Percentiles rank a stretch among this genome's conserved stretches.
These are phyloP conservation scores for Aspergillus neotritici DNA, from an alignment of 2,329 filamentous ascomycete genomes.

Conservation along the genomic window DNA sequence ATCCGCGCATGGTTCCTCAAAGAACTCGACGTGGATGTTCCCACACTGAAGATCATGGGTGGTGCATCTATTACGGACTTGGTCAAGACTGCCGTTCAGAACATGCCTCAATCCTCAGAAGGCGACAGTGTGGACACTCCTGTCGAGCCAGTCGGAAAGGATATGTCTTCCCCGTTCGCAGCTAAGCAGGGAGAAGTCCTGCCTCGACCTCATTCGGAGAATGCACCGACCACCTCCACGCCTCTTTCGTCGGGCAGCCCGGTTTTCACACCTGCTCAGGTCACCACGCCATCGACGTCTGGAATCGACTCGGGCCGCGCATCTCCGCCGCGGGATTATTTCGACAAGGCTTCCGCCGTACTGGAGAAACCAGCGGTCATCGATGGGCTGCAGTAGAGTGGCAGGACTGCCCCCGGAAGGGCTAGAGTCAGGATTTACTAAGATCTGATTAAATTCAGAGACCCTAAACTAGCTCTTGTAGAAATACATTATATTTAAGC, in stretches of 20 bases:
- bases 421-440: too few species aligned
- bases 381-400: slow-evolving; percentile 1
- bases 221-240: slow-evolving; percentile 1
- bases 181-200: background rate
- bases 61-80: slow-evolving; percentile 1
- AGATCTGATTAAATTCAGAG: too few species aligned
- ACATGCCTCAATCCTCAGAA: background rate
- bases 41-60: slow-evolving; percentile 5
- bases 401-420: too few species aligned
- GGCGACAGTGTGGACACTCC: background rate
- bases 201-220: background rate
- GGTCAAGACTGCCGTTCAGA: background rate
- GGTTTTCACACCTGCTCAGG: background rate
- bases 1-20: slow-evolving; percentile 5
- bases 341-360: background rate
- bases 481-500: too few species aligned
- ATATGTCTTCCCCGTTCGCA: slow-evolving; percentile 1
- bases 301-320: slow-evolving; percentile 1
- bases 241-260: background rate
- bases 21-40: slow-evolving; percentile 5
- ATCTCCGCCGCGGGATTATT: background rate
- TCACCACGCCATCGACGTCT: background rate
- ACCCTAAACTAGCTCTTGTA: too few species aligned
- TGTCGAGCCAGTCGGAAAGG: background rate
- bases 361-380: slow-evolving; percentile 1